Evolutionary conservation across 2,329 filamentous ascomycete species (phyloP).

Genomic region (Fusarium coicis): DNA sequence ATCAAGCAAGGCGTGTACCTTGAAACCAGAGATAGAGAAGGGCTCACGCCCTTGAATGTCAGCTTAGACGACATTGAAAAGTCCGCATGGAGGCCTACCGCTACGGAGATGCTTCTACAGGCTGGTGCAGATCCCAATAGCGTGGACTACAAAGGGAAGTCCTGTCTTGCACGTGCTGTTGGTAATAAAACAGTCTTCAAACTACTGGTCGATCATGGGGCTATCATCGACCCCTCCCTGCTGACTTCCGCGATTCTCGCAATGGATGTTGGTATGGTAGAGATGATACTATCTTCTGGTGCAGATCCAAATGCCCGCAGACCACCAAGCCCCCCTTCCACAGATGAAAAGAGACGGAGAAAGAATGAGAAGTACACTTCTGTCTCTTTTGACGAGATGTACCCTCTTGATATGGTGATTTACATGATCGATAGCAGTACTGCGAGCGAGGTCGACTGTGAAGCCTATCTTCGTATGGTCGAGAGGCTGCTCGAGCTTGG

Average conservation of each 20-base stretch:
- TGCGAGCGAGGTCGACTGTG: neutral
- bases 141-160: neutral
- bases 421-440: too few species aligned
- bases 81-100: fast-evolving
- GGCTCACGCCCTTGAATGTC: neutral
- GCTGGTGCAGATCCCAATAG: neutral
- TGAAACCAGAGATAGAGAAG: neutral
- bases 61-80: neutral
- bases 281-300: neutral
- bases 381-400: neutral
- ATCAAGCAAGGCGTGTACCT: neutral
- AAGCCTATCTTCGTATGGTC: neutral
- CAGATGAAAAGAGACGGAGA: neutral
- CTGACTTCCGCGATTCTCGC: neutral
- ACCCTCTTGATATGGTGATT: neutral
- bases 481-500: neutral
- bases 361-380: neutral
- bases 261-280: neutral
- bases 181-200: neutral
- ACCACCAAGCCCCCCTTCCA: fast-evolving
- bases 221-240: neutral
- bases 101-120: neutral
- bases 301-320: neutral
- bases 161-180: neutral
- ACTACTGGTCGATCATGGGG: neutral